Conservation (phyloP, 768 basidiomycete genomes). For the Hygrophoropsis aurantiaca region DNA sequence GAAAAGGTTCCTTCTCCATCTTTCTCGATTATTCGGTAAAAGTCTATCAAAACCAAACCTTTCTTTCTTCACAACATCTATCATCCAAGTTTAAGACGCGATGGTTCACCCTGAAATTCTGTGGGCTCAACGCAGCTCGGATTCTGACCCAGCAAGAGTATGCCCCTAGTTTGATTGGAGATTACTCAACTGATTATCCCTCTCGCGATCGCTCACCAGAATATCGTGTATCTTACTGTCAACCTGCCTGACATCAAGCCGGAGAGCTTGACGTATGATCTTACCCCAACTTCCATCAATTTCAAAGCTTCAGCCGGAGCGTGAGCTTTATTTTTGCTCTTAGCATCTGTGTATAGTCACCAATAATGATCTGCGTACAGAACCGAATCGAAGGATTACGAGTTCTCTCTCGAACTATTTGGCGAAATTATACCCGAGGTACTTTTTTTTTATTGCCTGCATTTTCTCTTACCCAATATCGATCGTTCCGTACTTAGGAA, state of each 20-base stretch:
- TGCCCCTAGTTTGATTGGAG: constrained; percentile 8
- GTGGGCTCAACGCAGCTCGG: constrained; percentile 93
- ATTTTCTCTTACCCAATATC: constrained; percentile 4
- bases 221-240: constrained; percentile 81
- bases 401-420: constrained; percentile 75
- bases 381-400: constrained; percentile 61
- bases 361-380: constrained; percentile 15
- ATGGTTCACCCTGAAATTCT: constrained; percentile 83
- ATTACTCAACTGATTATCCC: neutral
- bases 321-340: constrained; percentile 33
- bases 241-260: constrained; percentile 76
- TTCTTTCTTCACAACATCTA: constrained; percentile 6
- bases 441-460: constrained; percentile 1
- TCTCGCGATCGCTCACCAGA: constrained; percentile 48
- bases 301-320: constrained; percentile 67
- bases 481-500: constrained; percentile 39
- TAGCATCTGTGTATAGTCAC: neutral
- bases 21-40: constrained; percentile 30
- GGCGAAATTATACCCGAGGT: constrained; percentile 79
- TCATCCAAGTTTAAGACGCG: constrained; percentile 13
- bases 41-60: constrained; percentile 8
- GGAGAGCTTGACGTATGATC: constrained; percentile 54
- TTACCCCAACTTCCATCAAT: constrained; percentile 56
- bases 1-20: constrained; percentile 25
- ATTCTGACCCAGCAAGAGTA: constrained; percentile 65